phyloP scores from a whole-genome alignment of 1,139 yeast species.

The Debaryomyces nepalensis region DNA sequence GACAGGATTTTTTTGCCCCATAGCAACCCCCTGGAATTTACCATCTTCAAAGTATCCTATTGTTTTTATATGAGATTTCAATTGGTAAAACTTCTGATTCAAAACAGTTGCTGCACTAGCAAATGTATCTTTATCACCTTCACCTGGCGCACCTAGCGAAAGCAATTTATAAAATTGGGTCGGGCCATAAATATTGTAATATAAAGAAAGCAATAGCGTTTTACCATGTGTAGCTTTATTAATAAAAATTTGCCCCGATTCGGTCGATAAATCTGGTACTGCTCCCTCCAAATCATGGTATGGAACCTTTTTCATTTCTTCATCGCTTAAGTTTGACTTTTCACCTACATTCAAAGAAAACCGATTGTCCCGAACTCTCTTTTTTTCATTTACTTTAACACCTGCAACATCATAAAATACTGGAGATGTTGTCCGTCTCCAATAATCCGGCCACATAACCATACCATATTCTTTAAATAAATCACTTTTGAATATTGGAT shows the following conservation, averaged over 20 bases:
- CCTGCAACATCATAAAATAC: constrained; percentile 68
- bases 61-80: constrained; percentile 41
- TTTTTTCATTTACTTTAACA: constrained; percentile 33
- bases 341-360: constrained; percentile 22
- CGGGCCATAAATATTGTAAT: constrained; percentile 66
- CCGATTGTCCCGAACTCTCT: constrained; percentile 30
- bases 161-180: constrained; percentile 56
- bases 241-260: constrained; percentile 63
- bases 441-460: constrained; percentile 83
- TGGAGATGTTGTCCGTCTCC: constrained; percentile 78
- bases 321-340: constrained; percentile 15
- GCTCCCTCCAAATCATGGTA: constrained; percentile 61
- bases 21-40: constrained; percentile 42
- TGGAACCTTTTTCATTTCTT: constrained; percentile 25
- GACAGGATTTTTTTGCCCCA: constrained; percentile 46
- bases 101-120: constrained; percentile 59
- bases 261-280: constrained; percentile 64
- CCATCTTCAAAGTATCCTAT: constrained; percentile 34
- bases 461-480: constrained; percentile 62
- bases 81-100: constrained; percentile 55
- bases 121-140: constrained; percentile 72
- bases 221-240: constrained; percentile 58
- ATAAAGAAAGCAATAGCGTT: constrained; percentile 55
- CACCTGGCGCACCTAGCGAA: constrained; percentile 65
- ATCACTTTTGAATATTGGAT: constrained; percentile 52